Evolutionary conservation across 148 eudicot genomes (phyloP).

Genomic region (Vaccinium darrowii): DNA sequence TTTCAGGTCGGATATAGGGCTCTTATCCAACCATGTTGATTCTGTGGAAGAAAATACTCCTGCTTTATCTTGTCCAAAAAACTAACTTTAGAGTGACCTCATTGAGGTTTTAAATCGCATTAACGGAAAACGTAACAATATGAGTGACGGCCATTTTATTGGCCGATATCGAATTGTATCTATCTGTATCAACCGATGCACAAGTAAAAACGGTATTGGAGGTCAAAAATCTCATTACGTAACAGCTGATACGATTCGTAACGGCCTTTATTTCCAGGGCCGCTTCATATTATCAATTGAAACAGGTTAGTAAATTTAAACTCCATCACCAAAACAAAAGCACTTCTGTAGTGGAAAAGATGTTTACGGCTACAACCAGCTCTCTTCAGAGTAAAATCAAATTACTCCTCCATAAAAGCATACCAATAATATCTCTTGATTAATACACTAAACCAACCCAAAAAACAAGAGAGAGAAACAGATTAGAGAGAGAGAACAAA

Average conservation of each 20-base stretch:
- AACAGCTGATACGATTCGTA: too few relatives aligned
- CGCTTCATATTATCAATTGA: not conserved
- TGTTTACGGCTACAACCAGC: not conserved
- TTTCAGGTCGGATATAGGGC: not conserved
- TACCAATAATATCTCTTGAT: not conserved
- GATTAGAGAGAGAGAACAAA: not conserved
- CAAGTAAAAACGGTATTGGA: too few relatives aligned
- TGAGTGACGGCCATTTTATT: too few relatives aligned
- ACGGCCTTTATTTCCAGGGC: too few relatives aligned
- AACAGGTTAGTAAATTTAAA: not conserved
- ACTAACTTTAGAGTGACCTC: not conserved
- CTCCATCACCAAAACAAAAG: not conserved
- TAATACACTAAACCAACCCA: constrained; percentile 10
- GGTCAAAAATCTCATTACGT: too few relatives aligned
- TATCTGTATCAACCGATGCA: too few relatives aligned
- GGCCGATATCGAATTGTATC: too few relatives aligned
- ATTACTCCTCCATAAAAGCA: constrained; percentile 13
- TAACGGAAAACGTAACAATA: too few relatives aligned
- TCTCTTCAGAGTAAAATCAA: not conserved
- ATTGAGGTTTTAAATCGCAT: too few relatives aligned
- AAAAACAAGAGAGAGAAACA: not conserved
- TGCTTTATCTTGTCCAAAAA: not conserved
- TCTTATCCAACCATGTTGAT: not conserved
- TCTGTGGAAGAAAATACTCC: not conserved
- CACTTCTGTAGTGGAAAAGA: too few relatives aligned